phyloP scores from a whole-genome alignment of 305 asterid species.

The Fraxinus latifolia region DNA sequence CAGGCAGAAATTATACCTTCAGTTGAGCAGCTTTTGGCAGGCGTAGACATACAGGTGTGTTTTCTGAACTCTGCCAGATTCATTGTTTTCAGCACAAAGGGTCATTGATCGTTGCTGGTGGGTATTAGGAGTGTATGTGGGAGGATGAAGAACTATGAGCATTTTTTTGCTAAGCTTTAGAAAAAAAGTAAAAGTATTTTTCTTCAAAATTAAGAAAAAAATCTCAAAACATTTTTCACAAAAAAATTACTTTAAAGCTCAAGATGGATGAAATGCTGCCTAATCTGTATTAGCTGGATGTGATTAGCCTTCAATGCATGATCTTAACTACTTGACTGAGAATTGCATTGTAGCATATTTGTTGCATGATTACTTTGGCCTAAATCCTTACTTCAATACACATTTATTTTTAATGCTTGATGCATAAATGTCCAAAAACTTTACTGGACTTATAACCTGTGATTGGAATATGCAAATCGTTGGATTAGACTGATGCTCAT shows the following conservation, averaged over 20 bases:
- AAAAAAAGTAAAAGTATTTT: neutral
- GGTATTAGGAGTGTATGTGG: neutral
- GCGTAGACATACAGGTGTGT: slow-evolving; percentile 74
- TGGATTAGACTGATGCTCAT: neutral
- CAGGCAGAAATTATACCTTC: slow-evolving; percentile 95
- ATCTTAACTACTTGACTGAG: neutral
- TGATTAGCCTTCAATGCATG: neutral
- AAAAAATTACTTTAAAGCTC: neutral
- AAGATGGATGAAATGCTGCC: slow-evolving; percentile 1
- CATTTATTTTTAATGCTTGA: neutral
- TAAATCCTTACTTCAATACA: neutral
- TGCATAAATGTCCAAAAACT: neutral
- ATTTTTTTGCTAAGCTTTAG: neutral
- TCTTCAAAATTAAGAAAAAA: neutral
- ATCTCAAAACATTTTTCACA: neutral
- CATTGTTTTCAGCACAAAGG: neutral
- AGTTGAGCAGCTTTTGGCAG: slow-evolving; percentile 69
- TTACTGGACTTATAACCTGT: neutral
- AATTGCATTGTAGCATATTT: neutral
- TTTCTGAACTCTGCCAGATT: slow-evolving; percentile 10
- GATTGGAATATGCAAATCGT: neutral
- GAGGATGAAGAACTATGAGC: neutral
- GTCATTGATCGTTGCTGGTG: neutral
- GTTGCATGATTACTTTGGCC: slow-evolving; percentile 2
- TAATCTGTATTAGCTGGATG: slow-evolving; percentile 10